Conservation (phyloP, 129 eudicot species). For the Escallonia herrerae region DNA sequence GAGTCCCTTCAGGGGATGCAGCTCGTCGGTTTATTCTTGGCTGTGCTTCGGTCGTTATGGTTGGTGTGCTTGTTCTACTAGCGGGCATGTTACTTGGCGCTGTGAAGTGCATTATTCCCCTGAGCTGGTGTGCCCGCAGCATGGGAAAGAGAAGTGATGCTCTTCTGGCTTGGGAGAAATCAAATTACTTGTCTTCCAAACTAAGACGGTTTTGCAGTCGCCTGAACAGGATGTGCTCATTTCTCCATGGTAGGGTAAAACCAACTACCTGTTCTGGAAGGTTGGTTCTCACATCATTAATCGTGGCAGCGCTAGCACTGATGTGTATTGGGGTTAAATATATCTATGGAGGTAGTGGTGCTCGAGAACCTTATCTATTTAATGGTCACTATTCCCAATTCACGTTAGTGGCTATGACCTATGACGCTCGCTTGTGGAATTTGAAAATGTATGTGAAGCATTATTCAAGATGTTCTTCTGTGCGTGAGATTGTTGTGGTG, state of each 20-base stretch:
- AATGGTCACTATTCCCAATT: slow-evolving; percentile 66
- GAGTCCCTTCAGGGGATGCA: slow-evolving; percentile 58
- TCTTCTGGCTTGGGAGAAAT: slow-evolving; percentile 42
- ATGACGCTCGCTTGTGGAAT: slow-evolving; percentile 83
- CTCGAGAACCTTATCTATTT: slow-evolving; percentile 57
- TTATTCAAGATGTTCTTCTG: slow-evolving; percentile 79
- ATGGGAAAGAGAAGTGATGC: slow-evolving; percentile 50
- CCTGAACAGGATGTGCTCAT: slow-evolving; percentile 39
- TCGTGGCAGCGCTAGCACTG: slow-evolving; percentile 30
- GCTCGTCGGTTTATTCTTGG: slow-evolving; percentile 51
- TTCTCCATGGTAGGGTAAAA: slow-evolving; percentile 53
- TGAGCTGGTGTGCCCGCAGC: slow-evolving; percentile 53
- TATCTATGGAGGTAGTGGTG: slow-evolving; percentile 74
- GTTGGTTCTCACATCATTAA: slow-evolving; percentile 26
- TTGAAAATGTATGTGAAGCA: slow-evolving; percentile 65
- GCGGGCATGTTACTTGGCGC: slow-evolving; percentile 61
- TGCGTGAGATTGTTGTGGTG: slow-evolving; percentile 72
- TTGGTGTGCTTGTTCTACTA: slow-evolving; percentile 33
- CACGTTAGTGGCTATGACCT: slow-evolving; percentile 80
- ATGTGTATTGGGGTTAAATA: slow-evolving; percentile 40
- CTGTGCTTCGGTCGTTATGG: slow-evolving; percentile 40
- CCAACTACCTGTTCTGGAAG: slow-evolving; percentile 42
- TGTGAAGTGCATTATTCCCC: slow-evolving; percentile 46
- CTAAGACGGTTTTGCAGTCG: slow-evolving; percentile 33
- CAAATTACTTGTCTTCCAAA: slow-evolving; percentile 36